Percentiles rank a stretch among this genome's conserved stretches.
These are phyloP conservation scores for Diaporthe sp. DNA, from an alignment of 2,329 filamentous ascomycete species.

Conservation along the genomic window DNA sequence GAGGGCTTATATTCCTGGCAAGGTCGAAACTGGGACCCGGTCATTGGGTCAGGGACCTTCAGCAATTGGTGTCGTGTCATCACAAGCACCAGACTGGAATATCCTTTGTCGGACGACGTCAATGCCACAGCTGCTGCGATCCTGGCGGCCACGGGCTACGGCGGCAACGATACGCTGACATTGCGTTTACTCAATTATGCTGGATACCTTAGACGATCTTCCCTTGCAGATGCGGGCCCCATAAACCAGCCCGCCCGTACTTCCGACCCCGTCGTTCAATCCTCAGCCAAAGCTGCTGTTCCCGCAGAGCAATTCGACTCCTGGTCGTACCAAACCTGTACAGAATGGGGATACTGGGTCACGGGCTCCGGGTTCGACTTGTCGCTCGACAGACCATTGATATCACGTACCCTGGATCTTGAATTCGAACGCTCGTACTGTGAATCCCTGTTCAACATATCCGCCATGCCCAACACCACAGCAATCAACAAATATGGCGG, in stretches of 20 bases:
- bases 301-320: conserved; percentile 53
- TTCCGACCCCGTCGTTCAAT: conserved; percentile 39
- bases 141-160: neutral
- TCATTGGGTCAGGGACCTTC: conserved; percentile 51
- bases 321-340: conserved; percentile 66
- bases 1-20: conserved; percentile 56
- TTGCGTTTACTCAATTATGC: conserved; percentile 3
- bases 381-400: conserved; percentile 68
- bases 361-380: conserved; percentile 76
- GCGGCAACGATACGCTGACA: neutral
- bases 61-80: neutral
- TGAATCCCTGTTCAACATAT: conserved; percentile 75
- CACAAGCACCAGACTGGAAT: neutral
- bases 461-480: conserved; percentile 68
- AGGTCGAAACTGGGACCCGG: conserved; percentile 63
- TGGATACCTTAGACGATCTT: neutral
- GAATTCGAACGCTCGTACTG: conserved; percentile 72
- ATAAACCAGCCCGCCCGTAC: conserved; percentile 35
- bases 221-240: neutral
- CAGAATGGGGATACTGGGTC: conserved; percentile 80
- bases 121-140: neutral
- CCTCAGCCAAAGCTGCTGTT: conserved; percentile 46
- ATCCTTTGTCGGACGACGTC: neutral
- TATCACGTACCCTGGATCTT: conserved; percentile 76
- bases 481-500: conserved; percentile 82